Conservation (phyloP, 1,284 basidiomycete genomes). For the Exobasidium cylindrosporum region DNA sequence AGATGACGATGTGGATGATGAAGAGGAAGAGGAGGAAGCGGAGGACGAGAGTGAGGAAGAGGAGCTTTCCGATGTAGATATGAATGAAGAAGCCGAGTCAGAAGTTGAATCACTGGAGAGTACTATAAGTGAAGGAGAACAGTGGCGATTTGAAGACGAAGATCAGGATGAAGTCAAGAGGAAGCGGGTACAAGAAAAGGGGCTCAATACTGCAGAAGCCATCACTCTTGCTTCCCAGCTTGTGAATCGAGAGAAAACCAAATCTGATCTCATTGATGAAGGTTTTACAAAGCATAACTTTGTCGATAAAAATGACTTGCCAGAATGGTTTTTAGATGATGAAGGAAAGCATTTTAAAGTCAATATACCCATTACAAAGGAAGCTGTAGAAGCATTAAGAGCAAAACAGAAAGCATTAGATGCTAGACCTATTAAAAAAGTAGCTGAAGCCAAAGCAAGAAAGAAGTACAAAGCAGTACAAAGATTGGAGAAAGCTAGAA, state of each 20-base stretch:
- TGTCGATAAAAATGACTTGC: constrained; percentile 78
- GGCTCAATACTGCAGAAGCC: constrained; percentile 84
- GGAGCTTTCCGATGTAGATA: constrained; percentile 11
- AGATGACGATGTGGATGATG: constrained; percentile 44
- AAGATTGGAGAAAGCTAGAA: constrained; percentile 84
- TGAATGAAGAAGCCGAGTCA: constrained; percentile 35
- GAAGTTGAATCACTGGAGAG: constrained; percentile 67
- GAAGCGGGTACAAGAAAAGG: constrained; percentile 72
- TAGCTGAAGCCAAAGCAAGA: constrained; percentile 95
- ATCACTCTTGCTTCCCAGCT: constrained; percentile 86
- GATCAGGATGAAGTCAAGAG: constrained; percentile 73
- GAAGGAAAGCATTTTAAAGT: constrained; percentile 88
- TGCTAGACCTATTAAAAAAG: constrained; percentile 96
- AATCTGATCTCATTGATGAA: constrained; percentile 84
- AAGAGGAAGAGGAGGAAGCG: constrained; percentile 54
- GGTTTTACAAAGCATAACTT: constrained; percentile 88
- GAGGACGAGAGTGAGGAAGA: constrained; percentile 45
- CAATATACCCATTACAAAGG: constrained; percentile 94
- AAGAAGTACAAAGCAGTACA: constrained; percentile 89
- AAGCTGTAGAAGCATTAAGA: constrained; percentile 80
- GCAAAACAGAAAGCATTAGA: constrained; percentile 90
- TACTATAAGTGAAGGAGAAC: constrained; percentile 65
- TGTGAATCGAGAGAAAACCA: constrained; percentile 86
- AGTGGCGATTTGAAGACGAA: constrained; percentile 75
- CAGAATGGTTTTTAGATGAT: constrained; percentile 96